Base-by-base conservation (phyloP, 2,329 filamentous ascomycete genomes). In the Pyrenophora teres region DNA sequence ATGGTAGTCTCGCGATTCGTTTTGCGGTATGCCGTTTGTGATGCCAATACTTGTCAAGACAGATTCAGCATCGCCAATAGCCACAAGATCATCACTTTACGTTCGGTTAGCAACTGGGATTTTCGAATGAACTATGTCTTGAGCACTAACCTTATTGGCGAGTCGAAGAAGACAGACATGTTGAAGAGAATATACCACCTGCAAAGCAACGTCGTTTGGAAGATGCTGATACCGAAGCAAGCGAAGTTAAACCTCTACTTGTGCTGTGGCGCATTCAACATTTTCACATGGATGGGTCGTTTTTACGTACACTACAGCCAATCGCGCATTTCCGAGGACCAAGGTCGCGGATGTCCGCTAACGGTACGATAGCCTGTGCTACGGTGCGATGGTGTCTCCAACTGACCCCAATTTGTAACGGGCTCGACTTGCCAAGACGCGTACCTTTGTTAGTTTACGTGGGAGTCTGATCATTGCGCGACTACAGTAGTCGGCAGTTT, bases 1-100 rank as follows among this genome's bases (percentile, higher is more conserved):
- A 16, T 77, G 69, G 50, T 80, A 82, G 52, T 82, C 78, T 16
- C 65, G 65, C 39, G 65, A 74, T 46, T 83, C 77, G 36, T 40
- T 19, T 18, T 53, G 16, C 30, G 52, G 38, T 78, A 78, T 25
- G 18, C 63, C 62, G 9, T 62, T 46, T 33, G 52, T 59, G 37
- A 69, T 54, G 3, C 65, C 63, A 45, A 69, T 63, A 15, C 50
- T 59, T 10, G 50, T 46, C 13, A 69, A 41, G 9, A 63, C 54
- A 19, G 56, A 23, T 40, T 69, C 64, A 31, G 55, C 63, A 16
- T 68, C 63, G 7, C 62, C 63, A 48, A 60, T 59, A 12, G 60
- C 40, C 19, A 68, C 56, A 16, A 59, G 56, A 35, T 63, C 52
- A n/a, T 67, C 58, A 32, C 65, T 69, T 50, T 12, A 30, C 2